phyloP scores from a whole-genome alignment of 768 basidiomycete genomes.

The Sporobolomyces pararoseus region DNA sequence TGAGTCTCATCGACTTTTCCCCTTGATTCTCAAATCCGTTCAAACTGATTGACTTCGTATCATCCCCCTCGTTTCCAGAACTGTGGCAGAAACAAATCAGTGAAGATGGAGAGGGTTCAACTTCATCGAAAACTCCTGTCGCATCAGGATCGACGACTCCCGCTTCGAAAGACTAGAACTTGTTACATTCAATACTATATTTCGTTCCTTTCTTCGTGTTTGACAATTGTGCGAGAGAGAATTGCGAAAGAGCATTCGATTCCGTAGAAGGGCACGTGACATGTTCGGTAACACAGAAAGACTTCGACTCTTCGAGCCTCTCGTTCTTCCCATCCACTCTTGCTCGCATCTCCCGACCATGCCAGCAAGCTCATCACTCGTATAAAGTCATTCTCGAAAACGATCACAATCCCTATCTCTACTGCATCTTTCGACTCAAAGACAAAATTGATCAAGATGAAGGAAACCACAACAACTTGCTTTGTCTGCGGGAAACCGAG shows the following conservation, averaged over 20 bases:
- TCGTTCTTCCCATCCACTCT: too few species aligned
- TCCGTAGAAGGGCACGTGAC: too few species aligned
- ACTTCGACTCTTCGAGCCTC: too few species aligned
- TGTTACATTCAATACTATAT: neutral
- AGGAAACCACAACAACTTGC: neutral
- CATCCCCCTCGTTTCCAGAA: slow-evolving; percentile 4
- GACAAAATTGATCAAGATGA: neutral
- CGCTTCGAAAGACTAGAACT: neutral
- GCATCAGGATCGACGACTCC: slow-evolving; percentile 1
- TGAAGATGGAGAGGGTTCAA: neutral
- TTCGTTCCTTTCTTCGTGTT: neutral
- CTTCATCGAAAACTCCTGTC: neutral
- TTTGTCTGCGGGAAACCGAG: neutral
- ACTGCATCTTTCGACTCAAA: neutral
- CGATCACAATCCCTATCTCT: neutral
- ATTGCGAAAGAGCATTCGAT: too few species aligned
- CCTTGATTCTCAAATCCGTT: too few species aligned
- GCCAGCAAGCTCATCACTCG: too few species aligned
- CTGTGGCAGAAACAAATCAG: slow-evolving; percentile 35
- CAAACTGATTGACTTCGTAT: neutral
- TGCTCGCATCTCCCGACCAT: too few species aligned
- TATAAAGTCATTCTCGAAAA: neutral
- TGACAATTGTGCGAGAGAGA: neutral
- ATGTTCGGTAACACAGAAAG: too few species aligned
- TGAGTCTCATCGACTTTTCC: neutral